These are phyloP conservation scores for Globisporangium parvum DNA, from an alignment of 352 stramenopile genomes.

Conservation along the genomic window DNA sequence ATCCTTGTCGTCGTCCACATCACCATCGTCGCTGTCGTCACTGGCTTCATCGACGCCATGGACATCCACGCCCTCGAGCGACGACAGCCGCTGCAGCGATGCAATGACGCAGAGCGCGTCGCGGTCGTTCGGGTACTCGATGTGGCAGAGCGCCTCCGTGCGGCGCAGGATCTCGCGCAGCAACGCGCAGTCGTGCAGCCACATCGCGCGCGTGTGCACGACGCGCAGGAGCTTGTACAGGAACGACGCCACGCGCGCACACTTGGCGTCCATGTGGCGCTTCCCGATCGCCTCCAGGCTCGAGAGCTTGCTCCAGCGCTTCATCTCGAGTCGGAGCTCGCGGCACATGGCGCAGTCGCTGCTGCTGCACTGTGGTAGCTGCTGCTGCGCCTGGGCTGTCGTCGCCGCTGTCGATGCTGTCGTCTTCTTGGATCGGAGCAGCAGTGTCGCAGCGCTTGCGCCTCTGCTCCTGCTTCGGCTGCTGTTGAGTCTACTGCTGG, in stretches of 20 bases:
- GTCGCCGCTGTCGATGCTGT: neutral
- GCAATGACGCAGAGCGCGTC: constrained; percentile 34
- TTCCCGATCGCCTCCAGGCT: too few relatives aligned
- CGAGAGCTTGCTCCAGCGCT: constrained; percentile 30
- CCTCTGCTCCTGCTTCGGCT: constrained; percentile 11
- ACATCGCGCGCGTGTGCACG: constrained; percentile 19
- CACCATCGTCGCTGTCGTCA: neutral
- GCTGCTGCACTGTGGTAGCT: too few relatives aligned
- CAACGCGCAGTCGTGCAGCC: constrained; percentile 34
- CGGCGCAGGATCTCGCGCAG: constrained; percentile 46
- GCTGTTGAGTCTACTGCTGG: constrained; percentile 7
- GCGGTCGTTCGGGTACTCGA: constrained; percentile 48
- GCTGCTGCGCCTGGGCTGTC: neutral
- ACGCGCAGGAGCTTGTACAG: constrained; percentile 1
- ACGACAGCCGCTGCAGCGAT: constrained; percentile 29
- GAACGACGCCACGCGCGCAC: too few relatives aligned
- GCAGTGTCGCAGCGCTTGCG: neutral
- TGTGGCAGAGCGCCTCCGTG: constrained; percentile 34
- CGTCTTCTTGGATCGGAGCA: neutral
- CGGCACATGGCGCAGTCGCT: constrained; percentile 30
- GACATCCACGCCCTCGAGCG: constrained; percentile 2
- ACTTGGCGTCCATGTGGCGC: too few relatives aligned
- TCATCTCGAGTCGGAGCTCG: constrained; percentile 32
- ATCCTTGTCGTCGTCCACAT: neutral
- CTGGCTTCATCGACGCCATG: neutral